phyloP scores from a whole-genome alignment of 495 filamentous ascomycete species.

The Talaromyces stipitatus region DNA sequence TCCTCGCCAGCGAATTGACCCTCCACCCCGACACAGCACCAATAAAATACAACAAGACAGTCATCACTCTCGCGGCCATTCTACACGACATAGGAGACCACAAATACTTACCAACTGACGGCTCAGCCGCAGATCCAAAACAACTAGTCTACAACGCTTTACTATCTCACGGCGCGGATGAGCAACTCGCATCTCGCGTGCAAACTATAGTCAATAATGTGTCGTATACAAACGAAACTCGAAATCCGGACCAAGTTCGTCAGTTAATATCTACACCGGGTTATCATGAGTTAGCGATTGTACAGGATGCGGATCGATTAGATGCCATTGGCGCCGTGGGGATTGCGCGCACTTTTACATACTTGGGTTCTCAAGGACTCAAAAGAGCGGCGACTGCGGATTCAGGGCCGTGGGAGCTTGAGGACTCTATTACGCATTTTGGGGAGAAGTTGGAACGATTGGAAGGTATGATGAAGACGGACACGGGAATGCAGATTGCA shows the following conservation, averaged over 20 bases:
- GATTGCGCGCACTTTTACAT: slow-evolving; percentile 72
- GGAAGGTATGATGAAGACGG: slow-evolving; percentile 79
- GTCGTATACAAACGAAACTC: slow-evolving; percentile 67
- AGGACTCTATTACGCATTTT: slow-evolving; percentile 63
- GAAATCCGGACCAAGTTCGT: slow-evolving; percentile 45
- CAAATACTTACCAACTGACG: slow-evolving; percentile 53
- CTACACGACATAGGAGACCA: slow-evolving; percentile 84
- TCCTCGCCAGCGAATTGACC: slow-evolving; percentile 38
- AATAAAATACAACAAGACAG: slow-evolving; percentile 37
- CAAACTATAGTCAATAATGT: slow-evolving; percentile 66
- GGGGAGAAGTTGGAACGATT: slow-evolving; percentile 69
- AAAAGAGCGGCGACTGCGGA: slow-evolving; percentile 18
- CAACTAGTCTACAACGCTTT: slow-evolving; percentile 53
- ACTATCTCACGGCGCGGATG: slow-evolving; percentile 41
- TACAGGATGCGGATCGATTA: slow-evolving; percentile 85
- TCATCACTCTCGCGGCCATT: slow-evolving; percentile 65
- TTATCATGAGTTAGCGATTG: slow-evolving; percentile 70
- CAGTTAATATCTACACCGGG: slow-evolving; percentile 38
- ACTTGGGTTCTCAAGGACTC: slow-evolving; percentile 51
- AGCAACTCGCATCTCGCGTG: slow-evolving; percentile 51
- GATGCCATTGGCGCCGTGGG: slow-evolving; percentile 86
- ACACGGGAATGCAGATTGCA: slow-evolving; percentile 59
- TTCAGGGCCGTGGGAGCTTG: slow-evolving; percentile 43
- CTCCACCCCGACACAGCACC: slow-evolving; percentile 15
- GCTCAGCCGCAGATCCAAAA: slow-evolving; percentile 30